Evolutionary conservation across 768 basidiomycete species (phyloP).

Genomic region (Mycena maculata): DNA sequence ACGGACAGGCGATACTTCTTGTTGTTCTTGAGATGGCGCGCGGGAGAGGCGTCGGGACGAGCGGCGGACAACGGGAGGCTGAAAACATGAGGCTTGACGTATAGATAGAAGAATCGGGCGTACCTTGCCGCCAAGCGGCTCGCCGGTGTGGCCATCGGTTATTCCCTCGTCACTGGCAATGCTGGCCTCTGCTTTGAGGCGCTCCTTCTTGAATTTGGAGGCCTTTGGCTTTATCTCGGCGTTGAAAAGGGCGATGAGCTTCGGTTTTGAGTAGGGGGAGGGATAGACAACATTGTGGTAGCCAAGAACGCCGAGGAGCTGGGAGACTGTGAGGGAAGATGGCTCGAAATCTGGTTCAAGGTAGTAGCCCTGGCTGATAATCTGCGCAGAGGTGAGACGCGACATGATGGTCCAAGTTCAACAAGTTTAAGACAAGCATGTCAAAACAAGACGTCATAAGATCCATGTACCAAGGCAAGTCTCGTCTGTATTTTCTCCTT

Average conservation of each 20-base stretch:
- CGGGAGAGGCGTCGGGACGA: constrained; percentile 76
- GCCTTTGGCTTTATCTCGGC: constrained; percentile 76
- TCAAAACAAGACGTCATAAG: background rate
- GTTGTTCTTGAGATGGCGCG: constrained; percentile 59
- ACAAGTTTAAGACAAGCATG: constrained; percentile 6
- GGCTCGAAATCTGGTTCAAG: constrained; percentile 85
- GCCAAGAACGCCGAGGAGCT: constrained; percentile 80
- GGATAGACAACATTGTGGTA: constrained; percentile 83
- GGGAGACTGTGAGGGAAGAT: constrained; percentile 78
- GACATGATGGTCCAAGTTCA: constrained; percentile 70
- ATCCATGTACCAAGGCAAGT: constrained; percentile 19
- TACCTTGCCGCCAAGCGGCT: constrained; percentile 68
- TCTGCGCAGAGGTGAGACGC: constrained; percentile 79
- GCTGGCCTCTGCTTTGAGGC: constrained; percentile 73
- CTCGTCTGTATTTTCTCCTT: background rate
- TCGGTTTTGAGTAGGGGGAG: constrained; percentile 80
- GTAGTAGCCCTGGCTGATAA: constrained; percentile 81
- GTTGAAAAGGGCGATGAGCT: constrained; percentile 81
- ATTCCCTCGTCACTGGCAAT: constrained; percentile 86
- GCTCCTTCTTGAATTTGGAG: constrained; percentile 69
- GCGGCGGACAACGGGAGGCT: constrained; percentile 54
- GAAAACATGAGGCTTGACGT: constrained; percentile 22
- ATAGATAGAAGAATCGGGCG: constrained; percentile 16
- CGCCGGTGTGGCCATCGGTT: constrained; percentile 84
- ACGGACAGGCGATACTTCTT: constrained; percentile 51